Evolutionary conservation across 805 yeast genomes (phyloP).

Genomic region (Candida maesae): DNA sequence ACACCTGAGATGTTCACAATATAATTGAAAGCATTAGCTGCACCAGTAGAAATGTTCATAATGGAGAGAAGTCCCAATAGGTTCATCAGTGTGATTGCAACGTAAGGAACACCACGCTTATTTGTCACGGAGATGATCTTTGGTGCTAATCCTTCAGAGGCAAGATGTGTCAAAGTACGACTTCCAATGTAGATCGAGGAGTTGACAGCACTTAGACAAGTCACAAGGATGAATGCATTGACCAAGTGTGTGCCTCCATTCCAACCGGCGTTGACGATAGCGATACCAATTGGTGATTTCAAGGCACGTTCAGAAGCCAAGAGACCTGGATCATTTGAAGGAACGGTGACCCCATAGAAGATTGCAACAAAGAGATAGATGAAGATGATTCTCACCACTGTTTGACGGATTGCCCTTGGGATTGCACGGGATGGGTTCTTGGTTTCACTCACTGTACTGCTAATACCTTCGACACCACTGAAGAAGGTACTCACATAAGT

Average conservation of each 20-base stretch:
- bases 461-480: slow-evolving; percentile 75
- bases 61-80: slow-evolving; percentile 61
- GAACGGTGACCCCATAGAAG: slow-evolving; percentile 66
- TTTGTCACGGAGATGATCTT: slow-evolving; percentile 46
- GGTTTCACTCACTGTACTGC: slow-evolving; percentile 71
- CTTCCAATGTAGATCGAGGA: slow-evolving; percentile 67
- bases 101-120: slow-evolving; percentile 59
- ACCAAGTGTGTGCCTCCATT: slow-evolving; percentile 60
- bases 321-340: slow-evolving; percentile 56
- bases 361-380: slow-evolving; percentile 61
- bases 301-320: slow-evolving; percentile 35
- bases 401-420: slow-evolving; percentile 68
- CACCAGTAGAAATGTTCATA: slow-evolving; percentile 51
- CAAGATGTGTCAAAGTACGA: slow-evolving; percentile 60
- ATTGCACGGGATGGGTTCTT: slow-evolving; percentile 65
- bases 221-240: slow-evolving; percentile 65
- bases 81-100: slow-evolving; percentile 55
- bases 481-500: slow-evolving; percentile 71
- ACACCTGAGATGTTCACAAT: slow-evolving; percentile 69
- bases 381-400: slow-evolving; percentile 56
- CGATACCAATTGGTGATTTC: slow-evolving; percentile 69
- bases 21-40: slow-evolving; percentile 63
- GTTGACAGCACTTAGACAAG: slow-evolving; percentile 68
- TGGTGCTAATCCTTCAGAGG: slow-evolving; percentile 61
- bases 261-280: slow-evolving; percentile 67